Percentiles rank a stretch among this genome's conserved stretches.
Evolutionary conservation across 2,329 filamentous ascomycete genomes (phyloP).

Genomic region (Talaromyces sp.): DNA sequence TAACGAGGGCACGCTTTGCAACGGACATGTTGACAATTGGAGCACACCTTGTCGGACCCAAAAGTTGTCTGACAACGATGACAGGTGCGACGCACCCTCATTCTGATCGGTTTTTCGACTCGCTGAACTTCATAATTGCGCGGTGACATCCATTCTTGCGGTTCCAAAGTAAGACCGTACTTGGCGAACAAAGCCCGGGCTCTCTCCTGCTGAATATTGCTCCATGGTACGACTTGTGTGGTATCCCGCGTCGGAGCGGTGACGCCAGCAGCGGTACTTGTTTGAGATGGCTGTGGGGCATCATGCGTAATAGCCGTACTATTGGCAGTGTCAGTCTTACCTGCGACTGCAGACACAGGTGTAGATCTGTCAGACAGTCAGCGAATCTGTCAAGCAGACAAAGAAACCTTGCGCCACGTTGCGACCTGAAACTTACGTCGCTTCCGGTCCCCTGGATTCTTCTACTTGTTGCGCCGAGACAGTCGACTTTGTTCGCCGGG

Average conservation of each 20-base stretch:
- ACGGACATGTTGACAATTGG: constrained; percentile 70
- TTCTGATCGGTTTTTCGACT: constrained; percentile 46
- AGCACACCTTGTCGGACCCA: constrained; percentile 67
- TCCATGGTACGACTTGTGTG: constrained; percentile 27
- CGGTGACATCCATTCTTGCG: constrained; percentile 41
- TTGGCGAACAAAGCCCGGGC: constrained; percentile 46
- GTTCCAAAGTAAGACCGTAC: constrained; percentile 44
- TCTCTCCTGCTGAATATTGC: constrained; percentile 41
- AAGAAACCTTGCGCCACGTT: not conserved
- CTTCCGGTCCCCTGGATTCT: not conserved
- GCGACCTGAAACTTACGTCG: constrained; percentile 10
- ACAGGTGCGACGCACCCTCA: constrained; percentile 58
- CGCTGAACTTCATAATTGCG: constrained; percentile 36
- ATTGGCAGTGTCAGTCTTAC: not conserved
- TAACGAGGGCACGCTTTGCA: constrained; percentile 77
- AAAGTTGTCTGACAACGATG: constrained; percentile 76
- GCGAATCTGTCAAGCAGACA: not conserved
- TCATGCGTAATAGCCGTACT: not conserved
- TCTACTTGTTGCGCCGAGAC: constrained; percentile 3
- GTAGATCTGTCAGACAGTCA: constrained; percentile 9
- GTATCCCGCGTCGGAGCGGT: constrained; percentile 23
- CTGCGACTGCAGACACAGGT: not conserved
- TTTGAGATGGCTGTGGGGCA: not conserved
- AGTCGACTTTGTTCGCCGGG: constrained; percentile 15
- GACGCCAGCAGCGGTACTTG: constrained; percentile 5